Evolutionary conservation across 2,329 filamentous ascomycete species (phyloP).

Genomic region (Amphichorda felina): DNA sequence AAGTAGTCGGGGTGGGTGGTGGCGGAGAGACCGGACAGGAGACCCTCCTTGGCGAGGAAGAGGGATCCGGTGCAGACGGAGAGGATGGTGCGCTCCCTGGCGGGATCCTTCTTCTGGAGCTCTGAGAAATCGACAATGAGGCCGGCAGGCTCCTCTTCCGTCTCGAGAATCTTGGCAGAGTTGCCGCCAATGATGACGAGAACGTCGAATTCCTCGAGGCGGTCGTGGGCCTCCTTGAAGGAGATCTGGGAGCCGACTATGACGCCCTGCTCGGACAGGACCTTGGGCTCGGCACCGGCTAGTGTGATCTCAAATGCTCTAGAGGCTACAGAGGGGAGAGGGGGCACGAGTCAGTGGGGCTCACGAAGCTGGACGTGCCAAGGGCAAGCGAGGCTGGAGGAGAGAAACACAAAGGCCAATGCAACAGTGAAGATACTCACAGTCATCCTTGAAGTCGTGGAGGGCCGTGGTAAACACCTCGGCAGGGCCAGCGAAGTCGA

Average conservation of each 20-base stretch:
- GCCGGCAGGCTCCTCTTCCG: conserved; percentile 54
- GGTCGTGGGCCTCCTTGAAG: conserved; percentile 67
- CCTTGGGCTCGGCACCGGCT: conserved; percentile 38
- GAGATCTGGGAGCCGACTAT: conserved; percentile 63
- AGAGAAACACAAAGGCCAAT: background rate
- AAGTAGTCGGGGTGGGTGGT: conserved; percentile 75
- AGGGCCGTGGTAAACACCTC: conserved; percentile 38
- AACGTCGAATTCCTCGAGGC: conserved; percentile 66
- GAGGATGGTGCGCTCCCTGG: conserved; percentile 69
- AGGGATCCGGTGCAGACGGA: conserved; percentile 72
- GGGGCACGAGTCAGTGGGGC: too few species aligned
- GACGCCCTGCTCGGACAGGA: conserved; percentile 51
- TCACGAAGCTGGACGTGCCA: background rate
- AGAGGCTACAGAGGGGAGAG: conserved; percentile 35
- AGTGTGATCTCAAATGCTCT: conserved; percentile 49
- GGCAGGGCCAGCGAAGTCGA: conserved; percentile 45
- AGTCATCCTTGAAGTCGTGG: conserved; percentile 39
- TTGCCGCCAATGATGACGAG: conserved; percentile 68
- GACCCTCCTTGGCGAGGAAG: conserved; percentile 63
- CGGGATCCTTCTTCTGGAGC: conserved; percentile 67
- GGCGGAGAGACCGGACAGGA: conserved; percentile 67
- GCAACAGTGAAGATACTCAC: conserved; percentile 33
- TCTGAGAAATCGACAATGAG: conserved; percentile 69
- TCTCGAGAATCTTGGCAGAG: conserved; percentile 50
- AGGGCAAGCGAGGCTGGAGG: background rate